Evolutionary conservation across 2,329 filamentous ascomycete genomes (phyloP), one percentile per base, ranked within the genome.

Genomic region (Diaporthe sp.): DNA sequence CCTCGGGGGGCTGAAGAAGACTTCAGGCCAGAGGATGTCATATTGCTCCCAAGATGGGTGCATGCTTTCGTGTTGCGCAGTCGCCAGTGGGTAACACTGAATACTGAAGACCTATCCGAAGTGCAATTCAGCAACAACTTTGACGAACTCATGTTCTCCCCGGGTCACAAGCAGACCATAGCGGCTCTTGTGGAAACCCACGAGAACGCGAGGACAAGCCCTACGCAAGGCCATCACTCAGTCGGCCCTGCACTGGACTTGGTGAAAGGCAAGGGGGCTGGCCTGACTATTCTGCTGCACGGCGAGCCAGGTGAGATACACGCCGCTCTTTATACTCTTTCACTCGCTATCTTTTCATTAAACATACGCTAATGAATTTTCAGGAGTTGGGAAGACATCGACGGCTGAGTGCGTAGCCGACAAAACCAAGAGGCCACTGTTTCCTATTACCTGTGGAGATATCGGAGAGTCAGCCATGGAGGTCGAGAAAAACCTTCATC

Each of bases 341-440:
- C n/a, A n/a, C n/a, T n/a, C n/a, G n/a, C n/a, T n/a, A n/a, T n/a
- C n/a, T n/a, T n/a, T n/a, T n/a, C n/a, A n/a, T n/a, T n/a, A n/a
- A n/a, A n/a, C 8, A 15, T n/a, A 44, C 32, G 7, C 59, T 63
- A n/a, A 63, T 7, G 2, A 4, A 7, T 47, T 47, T 9, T 87
- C 88, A 2, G 89, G 88, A 25, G 86, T 89, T 1, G 89, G 88
- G 70, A 90, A 91, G 81, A 90, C 88, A 0, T 87, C 88, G 78
- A 90, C 88, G 2, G 88, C 87, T 17, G 88, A 90, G 79, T 87
- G 87, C 51, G 84, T 89, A 3, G 87, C 88, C 5, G 88, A 90
- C 79, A 81, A 87, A 30, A 86, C 85, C 44, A 84, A 83, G 39
- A 84, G 86, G 0, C 88, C 88, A 6, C 84, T 91, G 9, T 85